Base-by-base conservation (phyloP, 225 moss, liverwort and hornwort species). In the Pleurozium schreberi region DNA sequence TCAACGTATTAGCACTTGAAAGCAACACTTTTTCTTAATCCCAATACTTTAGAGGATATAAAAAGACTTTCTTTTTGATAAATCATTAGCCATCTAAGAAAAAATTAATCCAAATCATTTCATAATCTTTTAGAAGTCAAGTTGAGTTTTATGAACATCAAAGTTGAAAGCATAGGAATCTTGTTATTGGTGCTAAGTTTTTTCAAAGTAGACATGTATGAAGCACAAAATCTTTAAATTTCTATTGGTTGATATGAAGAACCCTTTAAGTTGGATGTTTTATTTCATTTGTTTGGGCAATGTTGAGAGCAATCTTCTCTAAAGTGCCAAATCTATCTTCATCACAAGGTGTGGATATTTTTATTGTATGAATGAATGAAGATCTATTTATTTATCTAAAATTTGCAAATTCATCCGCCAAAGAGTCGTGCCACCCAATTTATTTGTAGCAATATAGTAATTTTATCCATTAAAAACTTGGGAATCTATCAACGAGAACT, bases 351-450 rank as follows among this genome's bases (percentile, higher is more conserved):
- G 8, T 7, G 4, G 15, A 15, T 42, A 69, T 42, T 70, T 9
- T 15, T 9, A 15, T 26, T 26, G 15, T 9, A 42, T 9, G 15
- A 42, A 15, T 70, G 9, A 5, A 70, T 27, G 14, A 70, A 70
- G 15, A 70, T 26, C 42, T 42, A 26, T 70, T 27, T 27, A 5
- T 9, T 42, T 15, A 42, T 9, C 8, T 25, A 40, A 25, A 31
- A 23, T 4, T 15, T 70, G 14, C 5, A 42, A 15, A 70, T 70
- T 42, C 5, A 14, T 25, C 1, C 5, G 3, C 1, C 0, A 70
- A 70, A 70, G 3, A 70, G 3, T 0, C 0, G 5, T 43, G 15
- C 9, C 15, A 15, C 4, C 5, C 0, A 6, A 25, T 8, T 3
- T 25, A 8, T 40, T 42, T 42, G 3, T 40, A 42, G 12, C 8